Percentiles rank a stretch among this genome's conserved stretches.
These are phyloP conservation scores for Paraleonurus japonicus DNA, from an alignment of 257 asterid species.

Conservation along the genomic window DNA sequence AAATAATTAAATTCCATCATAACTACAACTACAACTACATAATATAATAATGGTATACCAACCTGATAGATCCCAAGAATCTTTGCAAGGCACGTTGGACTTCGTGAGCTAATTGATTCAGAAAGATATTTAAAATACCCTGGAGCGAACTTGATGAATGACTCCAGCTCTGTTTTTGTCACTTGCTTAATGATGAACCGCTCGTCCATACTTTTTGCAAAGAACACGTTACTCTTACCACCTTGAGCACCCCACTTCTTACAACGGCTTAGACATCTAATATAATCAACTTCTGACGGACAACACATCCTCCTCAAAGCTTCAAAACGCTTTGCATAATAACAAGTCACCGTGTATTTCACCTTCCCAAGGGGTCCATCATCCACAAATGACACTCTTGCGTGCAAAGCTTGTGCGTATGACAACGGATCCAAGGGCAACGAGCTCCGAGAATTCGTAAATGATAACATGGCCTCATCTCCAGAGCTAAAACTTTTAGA, in stretches of 20 bases:
- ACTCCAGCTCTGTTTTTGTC: conserved; percentile 92
- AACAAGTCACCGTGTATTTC: conserved; percentile 75
- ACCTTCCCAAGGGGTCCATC: conserved; percentile 77
- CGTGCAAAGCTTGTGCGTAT: conserved; percentile 58
- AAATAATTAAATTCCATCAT: background rate
- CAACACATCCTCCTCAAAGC: conserved; percentile 82
- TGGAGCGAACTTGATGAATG: conserved; percentile 87
- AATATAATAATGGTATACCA: background rate
- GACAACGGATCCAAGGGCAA: conserved; percentile 58
- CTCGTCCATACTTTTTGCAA: conserved; percentile 87
- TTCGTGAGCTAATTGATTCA: conserved; percentile 64
- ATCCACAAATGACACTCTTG: conserved; percentile 58
- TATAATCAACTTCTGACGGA: conserved; percentile 76
- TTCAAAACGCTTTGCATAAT: conserved; percentile 79
- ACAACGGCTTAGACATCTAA: conserved; percentile 88
- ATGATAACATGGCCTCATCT: conserved; percentile 58
- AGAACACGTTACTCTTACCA: conserved; percentile 90
- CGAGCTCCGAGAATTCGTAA: conserved; percentile 55
- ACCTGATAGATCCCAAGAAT: conserved; percentile 52
- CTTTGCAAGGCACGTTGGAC: conserved; percentile 93
- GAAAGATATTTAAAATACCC: conserved; percentile 80
- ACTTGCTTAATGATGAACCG: conserved; percentile 91
- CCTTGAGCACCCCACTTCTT: conserved; percentile 99
- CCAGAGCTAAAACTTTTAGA: conserved; percentile 54
- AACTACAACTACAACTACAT: no score